Evolutionary conservation across 257 asterid species (phyloP), one percentile per base, ranked within the genome.

Genomic region (Solanum pimpinellifolium): DNA sequence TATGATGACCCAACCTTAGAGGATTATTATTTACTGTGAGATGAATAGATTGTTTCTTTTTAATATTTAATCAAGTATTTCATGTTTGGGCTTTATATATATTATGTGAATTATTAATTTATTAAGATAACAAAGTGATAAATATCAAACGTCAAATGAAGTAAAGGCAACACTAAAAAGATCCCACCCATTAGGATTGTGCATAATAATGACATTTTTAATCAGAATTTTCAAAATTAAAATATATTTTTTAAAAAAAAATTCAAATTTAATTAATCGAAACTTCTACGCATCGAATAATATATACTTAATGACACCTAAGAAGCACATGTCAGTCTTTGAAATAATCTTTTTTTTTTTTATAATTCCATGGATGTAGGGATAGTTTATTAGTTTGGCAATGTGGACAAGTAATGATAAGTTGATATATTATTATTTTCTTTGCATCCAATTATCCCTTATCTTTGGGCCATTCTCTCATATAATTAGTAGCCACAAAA

Each of bases 331-430:
- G 29, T 47, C 27, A 27, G 3, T 47, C 84, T 80, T 47, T 80
- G 42, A 29, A 44, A 27, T 8, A 80, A 78, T 78, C 18, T 5
- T 2, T 1, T 8, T 7, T 25, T 3, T 7, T 21, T 60, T 3
- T n/a, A 27, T 9, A 27, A 80, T 69, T 69, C 80, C 87, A 84
- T 41, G 65, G 66, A 39, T 66, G 87, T 66, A 84, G 87, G 23
- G 44, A 84, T 9, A 47, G 31, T 27, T 66, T 78, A 78, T 78
- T 42, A 46, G 70, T 86, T 88, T 80, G 90, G 81, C 83, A 76
- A 74, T 46, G 86, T 86, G 91, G 77, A 83, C 47, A 42, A 59
- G 83, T 27, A 89, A 89, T 83, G 6, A 39, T 87, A n/a, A 73
- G n/a, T 20, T 69, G 33, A 21, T 11, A 15, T 7, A 52, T 52